These are phyloP conservation scores for Calonectria hongkongensis DNA, from an alignment of 2,329 filamentous ascomycete genomes.

Conservation along the genomic window DNA sequence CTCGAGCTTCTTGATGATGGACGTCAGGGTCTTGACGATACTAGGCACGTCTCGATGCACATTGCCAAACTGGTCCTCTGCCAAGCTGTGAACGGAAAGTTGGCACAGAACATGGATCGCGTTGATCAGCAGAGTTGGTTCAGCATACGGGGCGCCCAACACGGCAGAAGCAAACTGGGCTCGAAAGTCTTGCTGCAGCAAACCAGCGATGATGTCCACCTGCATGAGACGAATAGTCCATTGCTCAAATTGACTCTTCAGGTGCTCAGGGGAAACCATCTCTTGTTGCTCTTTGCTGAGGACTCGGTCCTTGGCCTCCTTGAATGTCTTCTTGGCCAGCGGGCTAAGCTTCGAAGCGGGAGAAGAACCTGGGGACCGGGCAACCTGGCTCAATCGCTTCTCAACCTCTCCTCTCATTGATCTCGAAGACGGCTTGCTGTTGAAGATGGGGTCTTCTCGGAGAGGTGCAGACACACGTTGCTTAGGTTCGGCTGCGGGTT, in stretches of 20 bases:
- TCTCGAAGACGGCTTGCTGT: conserved; percentile 59
- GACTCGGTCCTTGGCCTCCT: conserved; percentile 68
- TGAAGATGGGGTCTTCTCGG: conserved; percentile 68
- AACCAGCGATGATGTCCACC: conserved; percentile 74
- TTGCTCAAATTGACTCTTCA: conserved; percentile 69
- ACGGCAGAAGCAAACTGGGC: conserved; percentile 80
- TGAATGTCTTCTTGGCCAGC: conserved; percentile 69
- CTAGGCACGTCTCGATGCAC: conserved; percentile 87
- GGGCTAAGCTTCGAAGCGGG: conserved; percentile 70
- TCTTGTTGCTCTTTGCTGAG: conserved; percentile 74
- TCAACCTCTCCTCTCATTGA: conserved; percentile 67
- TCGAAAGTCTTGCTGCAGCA: conserved; percentile 82
- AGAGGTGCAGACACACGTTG: conserved; percentile 63
- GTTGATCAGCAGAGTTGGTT: conserved; percentile 80
- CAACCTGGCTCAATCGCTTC: conserved; percentile 66
- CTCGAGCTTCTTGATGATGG: conserved; percentile 81
- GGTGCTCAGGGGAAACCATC: conserved; percentile 68
- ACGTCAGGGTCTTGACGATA: conserved; percentile 84
- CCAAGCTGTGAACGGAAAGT: conserved; percentile 83
- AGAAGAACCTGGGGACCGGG: conserved; percentile 68
- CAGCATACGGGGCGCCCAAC: conserved; percentile 83
- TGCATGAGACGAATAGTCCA: conserved; percentile 67
- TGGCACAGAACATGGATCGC: conserved; percentile 81
- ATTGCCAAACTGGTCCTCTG: conserved; percentile 88
- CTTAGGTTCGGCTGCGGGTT: conserved; percentile 57